Percentiles rank a stretch among this genome's conserved stretches.
phyloP scores from a whole-genome alignment of 176 grass and related monocot species.

The Echinochloa phyllopogon region DNA sequence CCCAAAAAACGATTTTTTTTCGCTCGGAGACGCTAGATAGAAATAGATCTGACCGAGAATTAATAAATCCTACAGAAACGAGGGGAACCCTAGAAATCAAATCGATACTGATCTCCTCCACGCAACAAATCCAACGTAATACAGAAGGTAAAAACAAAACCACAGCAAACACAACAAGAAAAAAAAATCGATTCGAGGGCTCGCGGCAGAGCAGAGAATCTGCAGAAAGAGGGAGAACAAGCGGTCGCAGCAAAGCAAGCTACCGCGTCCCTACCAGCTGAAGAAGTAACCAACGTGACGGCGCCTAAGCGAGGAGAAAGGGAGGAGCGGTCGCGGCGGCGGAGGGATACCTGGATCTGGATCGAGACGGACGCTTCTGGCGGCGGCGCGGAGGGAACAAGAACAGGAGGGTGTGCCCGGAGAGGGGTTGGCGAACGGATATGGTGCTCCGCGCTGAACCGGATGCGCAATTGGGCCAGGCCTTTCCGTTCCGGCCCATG shows the following conservation, averaged over 20 bases:
- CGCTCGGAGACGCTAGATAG: background rate
- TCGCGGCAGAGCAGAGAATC: background rate
- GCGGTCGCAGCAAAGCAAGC: background rate
- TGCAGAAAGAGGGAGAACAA: background rate
- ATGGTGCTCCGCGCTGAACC: background rate
- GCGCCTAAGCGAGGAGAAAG: background rate
- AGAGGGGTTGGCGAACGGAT: background rate
- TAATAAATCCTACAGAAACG: too few relatives aligned
- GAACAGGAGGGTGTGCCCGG: background rate
- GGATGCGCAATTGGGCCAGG: background rate
- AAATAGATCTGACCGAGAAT: background rate
- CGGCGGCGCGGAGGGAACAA: background rate
- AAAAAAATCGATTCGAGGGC: background rate
- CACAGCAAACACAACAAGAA: background rate
- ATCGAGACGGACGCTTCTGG: background rate
- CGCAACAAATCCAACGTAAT: background rate
- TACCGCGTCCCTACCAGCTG: background rate
- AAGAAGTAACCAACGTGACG: background rate
- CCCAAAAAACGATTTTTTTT: background rate
- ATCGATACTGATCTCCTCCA: background rate
- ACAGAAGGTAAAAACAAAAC: background rate
- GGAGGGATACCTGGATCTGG: slow-evolving; percentile 24
- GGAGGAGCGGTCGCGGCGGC: background rate
- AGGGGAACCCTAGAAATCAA: background rate
- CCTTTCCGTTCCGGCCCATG: background rate